Evolutionary conservation across 2,329 filamentous ascomycete genomes (phyloP), one percentile per base, ranked within the genome.

Genomic region (Rhexocercosporidium sp.): DNA sequence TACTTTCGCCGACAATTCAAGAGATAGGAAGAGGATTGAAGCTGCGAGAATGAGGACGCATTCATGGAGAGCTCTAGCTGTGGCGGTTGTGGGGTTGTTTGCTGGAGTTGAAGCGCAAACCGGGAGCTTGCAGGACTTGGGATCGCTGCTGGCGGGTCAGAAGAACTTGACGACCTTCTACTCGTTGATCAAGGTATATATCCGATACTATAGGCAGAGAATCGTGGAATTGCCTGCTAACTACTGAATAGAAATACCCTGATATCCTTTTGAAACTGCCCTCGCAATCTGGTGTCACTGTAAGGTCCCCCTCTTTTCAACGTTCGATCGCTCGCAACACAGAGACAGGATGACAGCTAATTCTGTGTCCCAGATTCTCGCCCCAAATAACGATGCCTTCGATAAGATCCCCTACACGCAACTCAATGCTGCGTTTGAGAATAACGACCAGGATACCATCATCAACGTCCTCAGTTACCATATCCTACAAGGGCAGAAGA

Each of bases 161-260:
- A 75, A 76, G 64, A 81, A 83, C 59, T 76, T 84, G 44, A 80
- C 78, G 9, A 83, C 78, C 1, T 84, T 81, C 69, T 81, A 81
- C 69, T 75, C 77, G 20, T 73, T 84, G 59, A 79, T 84, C 68
- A 77, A 82, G 77, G 82, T 82, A 73, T 34, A 72, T 66, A n/a
- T 11, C 31, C 20, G 34, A 39, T 16, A 51, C n/a, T 16, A 11
- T 3, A 8, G 44, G 20, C 29, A 22, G 31, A 47, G 46, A 25
- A 25, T 20, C 18, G 49, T 25, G 34, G 25, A 34, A 65, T 29
- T 34, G 49, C n/a, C 25, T 57, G 59, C 64, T 66, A 46, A 73
- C 61, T 41, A 44, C 54, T 66, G 20, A 46, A 54, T 59, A 83
- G 82, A 81, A 82, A 79, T 82, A 82, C 62, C 82, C 82, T 2